These are phyloP conservation scores for Tolypocladium tropicale DNA, from an alignment of 2,329 filamentous ascomycete species.

Conservation along the genomic window DNA sequence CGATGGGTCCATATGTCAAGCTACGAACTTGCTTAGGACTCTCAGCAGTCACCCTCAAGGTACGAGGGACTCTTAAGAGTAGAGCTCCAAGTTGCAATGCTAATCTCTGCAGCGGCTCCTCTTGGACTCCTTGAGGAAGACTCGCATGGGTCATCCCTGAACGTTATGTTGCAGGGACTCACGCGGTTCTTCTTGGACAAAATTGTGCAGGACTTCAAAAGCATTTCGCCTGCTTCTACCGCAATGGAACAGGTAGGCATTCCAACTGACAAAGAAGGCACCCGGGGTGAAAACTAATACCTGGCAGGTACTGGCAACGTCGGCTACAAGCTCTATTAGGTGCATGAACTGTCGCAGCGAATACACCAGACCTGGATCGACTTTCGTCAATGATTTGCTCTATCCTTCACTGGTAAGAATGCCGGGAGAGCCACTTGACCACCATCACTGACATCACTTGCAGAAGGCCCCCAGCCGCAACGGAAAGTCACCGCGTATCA, in stretches of 20 bases:
- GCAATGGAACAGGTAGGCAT: constrained; percentile 58
- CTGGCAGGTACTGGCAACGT: constrained; percentile 49
- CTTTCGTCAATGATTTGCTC: constrained; percentile 75
- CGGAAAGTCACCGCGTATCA: constrained; percentile 43
- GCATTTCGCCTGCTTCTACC: constrained; percentile 49
- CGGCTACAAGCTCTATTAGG: constrained; percentile 62
- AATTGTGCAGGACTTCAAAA: constrained; percentile 65
- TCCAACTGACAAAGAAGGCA: constrained; percentile 8
- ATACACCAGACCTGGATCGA: constrained; percentile 67
- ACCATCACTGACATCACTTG: neutral
- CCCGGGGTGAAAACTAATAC: neutral
- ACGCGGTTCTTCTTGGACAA: constrained; percentile 79
- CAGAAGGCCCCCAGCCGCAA: constrained; percentile 39
- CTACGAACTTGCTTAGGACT: constrained; percentile 86
- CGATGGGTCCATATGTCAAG: constrained; percentile 86
- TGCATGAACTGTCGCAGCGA: constrained; percentile 86
- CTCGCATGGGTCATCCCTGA: constrained; percentile 59
- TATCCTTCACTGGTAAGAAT: constrained; percentile 48
- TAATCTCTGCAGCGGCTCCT: constrained; percentile 43
- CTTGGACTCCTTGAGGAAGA: constrained; percentile 81
- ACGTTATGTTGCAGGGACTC: constrained; percentile 75
- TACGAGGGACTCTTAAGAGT: constrained; percentile 15
- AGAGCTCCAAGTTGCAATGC: neutral
- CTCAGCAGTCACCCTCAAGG: constrained; percentile 75
- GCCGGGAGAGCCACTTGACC: neutral